phyloP scores from a whole-genome alignment of 352 stramenopile genomes.

The Phytophthora podocarpi region DNA sequence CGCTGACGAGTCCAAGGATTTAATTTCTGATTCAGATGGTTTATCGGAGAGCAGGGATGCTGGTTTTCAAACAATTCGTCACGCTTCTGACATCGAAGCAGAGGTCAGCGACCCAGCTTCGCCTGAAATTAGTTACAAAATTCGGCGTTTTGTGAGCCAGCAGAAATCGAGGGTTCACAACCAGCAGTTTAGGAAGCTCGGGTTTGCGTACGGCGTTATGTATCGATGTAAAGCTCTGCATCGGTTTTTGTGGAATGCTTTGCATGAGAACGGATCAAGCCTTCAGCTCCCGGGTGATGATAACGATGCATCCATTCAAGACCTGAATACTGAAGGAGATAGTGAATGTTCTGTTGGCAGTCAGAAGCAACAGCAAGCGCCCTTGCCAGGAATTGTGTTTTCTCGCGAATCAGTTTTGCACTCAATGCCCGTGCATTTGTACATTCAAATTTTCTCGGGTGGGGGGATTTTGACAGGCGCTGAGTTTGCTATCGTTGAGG shows the following conservation, averaged over 20 bases:
- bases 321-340: slow-evolving; percentile 35
- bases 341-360: neutral
- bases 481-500: slow-evolving; percentile 61
- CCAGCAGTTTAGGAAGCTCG: slow-evolving; percentile 75
- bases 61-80: slow-evolving; percentile 9
- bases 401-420: slow-evolving; percentile 77
- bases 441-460: slow-evolving; percentile 82
- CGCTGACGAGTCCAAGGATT: neutral
- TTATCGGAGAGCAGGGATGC: neutral
- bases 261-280: slow-evolving; percentile 46
- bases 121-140: slow-evolving; percentile 68
- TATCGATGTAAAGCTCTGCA: slow-evolving; percentile 85
- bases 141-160: slow-evolving; percentile 70
- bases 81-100: slow-evolving; percentile 21
- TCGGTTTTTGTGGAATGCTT: slow-evolving; percentile 69
- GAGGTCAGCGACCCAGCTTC: slow-evolving; percentile 7
- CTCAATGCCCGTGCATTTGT: slow-evolving; percentile 77
- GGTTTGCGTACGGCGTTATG: slow-evolving; percentile 85
- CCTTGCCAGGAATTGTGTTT: slow-evolving; percentile 62
- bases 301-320: slow-evolving; percentile 45
- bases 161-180: slow-evolving; percentile 58
- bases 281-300: slow-evolving; percentile 48
- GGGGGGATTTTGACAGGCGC: slow-evolving; percentile 55
- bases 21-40: slow-evolving; percentile 4
- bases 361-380: neutral